Conservation (phyloP, 495 filamentous ascomycete species). For the Glutinoglossum americanum region DNA sequence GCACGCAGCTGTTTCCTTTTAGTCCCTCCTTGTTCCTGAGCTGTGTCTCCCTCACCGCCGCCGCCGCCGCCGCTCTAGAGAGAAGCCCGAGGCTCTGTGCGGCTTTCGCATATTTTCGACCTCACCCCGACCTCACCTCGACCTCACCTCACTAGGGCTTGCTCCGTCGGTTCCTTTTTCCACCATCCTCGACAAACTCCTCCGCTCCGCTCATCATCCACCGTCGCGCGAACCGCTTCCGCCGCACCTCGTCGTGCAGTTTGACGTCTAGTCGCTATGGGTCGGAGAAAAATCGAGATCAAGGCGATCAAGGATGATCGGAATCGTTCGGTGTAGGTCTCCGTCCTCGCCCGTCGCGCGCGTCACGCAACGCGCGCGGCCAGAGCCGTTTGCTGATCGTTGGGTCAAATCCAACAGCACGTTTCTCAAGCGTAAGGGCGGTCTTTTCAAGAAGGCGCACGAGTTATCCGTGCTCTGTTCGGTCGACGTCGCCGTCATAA, state of each 20-base stretch:
- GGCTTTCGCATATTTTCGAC: neutral
- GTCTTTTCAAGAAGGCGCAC: slow-evolving; percentile 98
- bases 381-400: slow-evolving; percentile 5
- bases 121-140: no score
- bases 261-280: slow-evolving; percentile 24
- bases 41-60: neutral
- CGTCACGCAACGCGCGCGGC: neutral
- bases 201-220: neutral
- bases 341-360: slow-evolving; percentile 3
- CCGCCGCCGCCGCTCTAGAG: neutral
- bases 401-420: slow-evolving; percentile 34
- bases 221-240: neutral
- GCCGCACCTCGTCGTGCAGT: no score
- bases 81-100: neutral
- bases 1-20: neutral
- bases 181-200: neutral
- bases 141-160: neutral
- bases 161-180: neutral
- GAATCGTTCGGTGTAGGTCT: slow-evolving; percentile 93
- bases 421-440: slow-evolving; percentile 95
- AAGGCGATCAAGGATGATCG: slow-evolving; percentile 99
- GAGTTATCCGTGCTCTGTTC: slow-evolving; percentile 95
- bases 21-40: neutral
- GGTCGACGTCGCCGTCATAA: slow-evolving; percentile 95
- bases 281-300: slow-evolving; percentile 82